Conservation (phyloP, 495 filamentous ascomycete genomes). For the Cryomyces antarcticus region DNA sequence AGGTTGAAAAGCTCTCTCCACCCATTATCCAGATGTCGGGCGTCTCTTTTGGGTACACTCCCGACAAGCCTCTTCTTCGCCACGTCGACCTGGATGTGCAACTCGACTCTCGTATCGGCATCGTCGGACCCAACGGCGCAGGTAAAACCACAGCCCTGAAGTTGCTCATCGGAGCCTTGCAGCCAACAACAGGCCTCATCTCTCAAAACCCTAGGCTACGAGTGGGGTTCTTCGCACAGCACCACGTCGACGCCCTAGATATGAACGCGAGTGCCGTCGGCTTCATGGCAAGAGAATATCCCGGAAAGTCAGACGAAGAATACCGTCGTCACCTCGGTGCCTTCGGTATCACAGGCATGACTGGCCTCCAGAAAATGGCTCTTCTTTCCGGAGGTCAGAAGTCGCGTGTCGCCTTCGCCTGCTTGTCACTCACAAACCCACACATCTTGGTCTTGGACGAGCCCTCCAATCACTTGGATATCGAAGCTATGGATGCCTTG, state of each 20-base stretch:
- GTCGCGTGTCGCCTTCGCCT: slow-evolving; percentile 92
- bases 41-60: slow-evolving; percentile 77
- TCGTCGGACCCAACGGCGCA: slow-evolving; percentile 94
- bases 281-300: slow-evolving; percentile 88
- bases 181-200: slow-evolving; percentile 60
- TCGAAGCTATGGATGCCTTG: slow-evolving; percentile 97
- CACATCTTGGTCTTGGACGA: slow-evolving; percentile 98
- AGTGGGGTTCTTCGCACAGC: slow-evolving; percentile 93
- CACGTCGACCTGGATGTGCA: slow-evolving; percentile 92
- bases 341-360: slow-evolving; percentile 96
- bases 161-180: slow-evolving; percentile 71
- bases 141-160: slow-evolving; percentile 96
- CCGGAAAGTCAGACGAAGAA: slow-evolving; percentile 84
- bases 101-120: slow-evolving; percentile 93
- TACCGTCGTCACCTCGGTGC: slow-evolving; percentile 90
- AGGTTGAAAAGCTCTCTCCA: slow-evolving; percentile 91
- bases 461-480: slow-evolving; percentile 95
- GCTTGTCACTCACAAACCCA: slow-evolving; percentile 75
- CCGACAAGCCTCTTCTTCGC: slow-evolving; percentile 57
- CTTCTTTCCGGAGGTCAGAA: slow-evolving; percentile 94
- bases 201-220: slow-evolving; percentile 71
- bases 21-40: slow-evolving; percentile 95
- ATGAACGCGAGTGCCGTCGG: slow-evolving; percentile 69
- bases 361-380: slow-evolving; percentile 89
- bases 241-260: slow-evolving; percentile 94